These are phyloP conservation scores for Zasmidium citrigriseum DNA, from an alignment of 2,329 filamentous ascomycete genomes.

Conservation along the genomic window DNA sequence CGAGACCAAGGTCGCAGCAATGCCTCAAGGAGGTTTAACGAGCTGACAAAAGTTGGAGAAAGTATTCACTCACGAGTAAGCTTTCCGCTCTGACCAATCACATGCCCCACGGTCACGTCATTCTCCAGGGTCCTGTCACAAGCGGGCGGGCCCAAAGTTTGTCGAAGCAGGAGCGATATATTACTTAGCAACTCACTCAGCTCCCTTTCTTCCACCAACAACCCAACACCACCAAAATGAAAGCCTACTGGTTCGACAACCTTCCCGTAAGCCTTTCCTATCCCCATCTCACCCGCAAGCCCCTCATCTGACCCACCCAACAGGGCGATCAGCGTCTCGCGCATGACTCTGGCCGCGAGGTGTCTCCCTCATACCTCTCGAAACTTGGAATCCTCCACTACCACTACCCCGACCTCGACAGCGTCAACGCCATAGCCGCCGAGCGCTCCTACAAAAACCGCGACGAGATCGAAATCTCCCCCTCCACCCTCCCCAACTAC, in stretches of 20 bases:
- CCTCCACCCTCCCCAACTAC: conserved; percentile 79
- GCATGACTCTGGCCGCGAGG: conserved; percentile 78
- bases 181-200: background rate
- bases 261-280: conserved; percentile 50
- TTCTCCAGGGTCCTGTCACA: background rate
- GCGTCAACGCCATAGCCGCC: conserved; percentile 72
- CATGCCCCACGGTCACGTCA: background rate
- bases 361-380: conserved; percentile 66
- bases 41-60: background rate
- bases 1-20: background rate
- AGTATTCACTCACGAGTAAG: background rate
- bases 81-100: background rate
- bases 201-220: background rate
- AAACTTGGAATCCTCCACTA: conserved; percentile 80
- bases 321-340: conserved; percentile 91
- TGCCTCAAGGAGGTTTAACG: background rate
- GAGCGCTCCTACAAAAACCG: conserved; percentile 89
- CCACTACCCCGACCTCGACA: conserved; percentile 62
- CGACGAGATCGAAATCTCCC: conserved; percentile 88
- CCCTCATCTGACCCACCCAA: conserved; percentile 12
- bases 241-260: conserved; percentile 72
- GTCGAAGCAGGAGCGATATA: background rate
- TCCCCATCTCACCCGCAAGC: conserved; percentile 5
- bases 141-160: conserved; percentile 3
- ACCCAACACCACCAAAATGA: conserved; percentile 53